Evolutionary conservation across 225 moss, liverwort and hornwort species (phyloP).

Genomic region (Takakia lepidozioides): DNA sequence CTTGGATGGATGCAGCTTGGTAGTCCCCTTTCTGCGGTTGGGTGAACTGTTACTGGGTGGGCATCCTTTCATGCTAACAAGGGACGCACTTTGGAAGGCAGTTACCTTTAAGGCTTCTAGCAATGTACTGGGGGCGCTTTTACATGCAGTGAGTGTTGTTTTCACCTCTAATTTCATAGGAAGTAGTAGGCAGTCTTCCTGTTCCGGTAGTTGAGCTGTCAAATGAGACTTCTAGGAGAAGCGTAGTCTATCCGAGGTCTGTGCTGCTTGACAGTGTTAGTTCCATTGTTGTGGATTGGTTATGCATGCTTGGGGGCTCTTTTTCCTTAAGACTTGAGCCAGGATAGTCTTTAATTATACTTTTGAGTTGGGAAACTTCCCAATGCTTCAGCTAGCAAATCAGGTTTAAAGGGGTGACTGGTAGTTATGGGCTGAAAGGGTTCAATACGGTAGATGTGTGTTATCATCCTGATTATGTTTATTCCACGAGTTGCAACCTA

Average conservation of each 20-base stretch:
- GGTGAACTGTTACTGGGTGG: conserved; percentile 67
- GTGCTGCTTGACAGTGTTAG: no score
- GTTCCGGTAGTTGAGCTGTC: no score
- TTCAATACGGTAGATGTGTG: no score
- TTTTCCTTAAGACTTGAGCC: background rate
- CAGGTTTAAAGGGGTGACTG: no score
- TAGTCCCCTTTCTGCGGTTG: conserved; percentile 73
- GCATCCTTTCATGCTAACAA: conserved; percentile 23
- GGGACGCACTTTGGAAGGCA: conserved; percentile 77
- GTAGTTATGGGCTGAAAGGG: no score
- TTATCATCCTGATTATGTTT: background rate
- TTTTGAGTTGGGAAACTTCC: background rate
- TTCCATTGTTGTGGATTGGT: background rate
- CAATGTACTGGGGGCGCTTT: conserved; percentile 55
- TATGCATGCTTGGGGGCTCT: background rate
- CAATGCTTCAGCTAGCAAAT: no score
- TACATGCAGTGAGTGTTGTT: conserved; percentile 35
- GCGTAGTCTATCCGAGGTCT: no score
- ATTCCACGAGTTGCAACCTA: background rate
- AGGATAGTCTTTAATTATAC: background rate
- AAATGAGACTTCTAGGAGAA: no score
- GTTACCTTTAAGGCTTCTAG: conserved; percentile 61
- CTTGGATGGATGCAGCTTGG: conserved; percentile 21
- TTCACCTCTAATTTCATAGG: no score
- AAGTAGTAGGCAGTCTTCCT: no score